A percentile compares a stretch with the other conserved stretches of the same genome.
Conservation (phyloP, 805 yeast species). For the Starmerella kuoi region DNA sequence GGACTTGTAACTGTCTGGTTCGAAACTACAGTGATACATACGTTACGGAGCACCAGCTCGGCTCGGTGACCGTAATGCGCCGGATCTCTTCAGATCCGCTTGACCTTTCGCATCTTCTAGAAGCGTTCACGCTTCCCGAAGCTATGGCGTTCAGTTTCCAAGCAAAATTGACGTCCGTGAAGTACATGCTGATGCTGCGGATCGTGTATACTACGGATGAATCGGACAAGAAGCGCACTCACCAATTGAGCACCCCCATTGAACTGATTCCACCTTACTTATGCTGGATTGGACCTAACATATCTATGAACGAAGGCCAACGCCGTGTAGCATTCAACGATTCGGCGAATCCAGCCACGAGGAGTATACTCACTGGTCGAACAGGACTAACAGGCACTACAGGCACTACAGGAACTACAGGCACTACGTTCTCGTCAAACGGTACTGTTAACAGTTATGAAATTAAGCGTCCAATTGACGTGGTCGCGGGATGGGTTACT, state of each 20-base stretch:
- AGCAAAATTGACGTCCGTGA: background rate
- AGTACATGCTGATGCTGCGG: slow-evolving; percentile 2
- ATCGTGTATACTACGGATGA: background rate
- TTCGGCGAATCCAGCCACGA: background rate
- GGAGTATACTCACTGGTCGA: background rate
- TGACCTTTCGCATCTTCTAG: slow-evolving; percentile 3
- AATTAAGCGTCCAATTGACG: slow-evolving; percentile 1
- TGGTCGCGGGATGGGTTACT: background rate
- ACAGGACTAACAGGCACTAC: slow-evolving; percentile 1
- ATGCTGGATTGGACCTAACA: slow-evolving; percentile 3
- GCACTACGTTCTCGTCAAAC: background rate
- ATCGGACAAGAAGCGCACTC: background rate
- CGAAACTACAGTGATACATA: slow-evolving; percentile 3
- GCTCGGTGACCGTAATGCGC: slow-evolving; percentile 7
- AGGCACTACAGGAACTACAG: background rate
- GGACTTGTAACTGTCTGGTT: slow-evolving; percentile 2
- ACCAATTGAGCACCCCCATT: background rate
- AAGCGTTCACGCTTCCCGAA: slow-evolving; percentile 1
- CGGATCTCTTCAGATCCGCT: background rate
- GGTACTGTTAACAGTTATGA: slow-evolving; percentile 7
- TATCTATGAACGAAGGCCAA: background rate
- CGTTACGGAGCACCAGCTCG: background rate
- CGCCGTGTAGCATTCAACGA: background rate
- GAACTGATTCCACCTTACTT: slow-evolving; percentile 1
- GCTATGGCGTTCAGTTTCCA: slow-evolving; percentile 3